Percentiles rank a stretch among this genome's conserved stretches.
Evolutionary conservation across 2,329 filamentous ascomycete species (phyloP).

Genomic region (Penicillium concentricum): DNA sequence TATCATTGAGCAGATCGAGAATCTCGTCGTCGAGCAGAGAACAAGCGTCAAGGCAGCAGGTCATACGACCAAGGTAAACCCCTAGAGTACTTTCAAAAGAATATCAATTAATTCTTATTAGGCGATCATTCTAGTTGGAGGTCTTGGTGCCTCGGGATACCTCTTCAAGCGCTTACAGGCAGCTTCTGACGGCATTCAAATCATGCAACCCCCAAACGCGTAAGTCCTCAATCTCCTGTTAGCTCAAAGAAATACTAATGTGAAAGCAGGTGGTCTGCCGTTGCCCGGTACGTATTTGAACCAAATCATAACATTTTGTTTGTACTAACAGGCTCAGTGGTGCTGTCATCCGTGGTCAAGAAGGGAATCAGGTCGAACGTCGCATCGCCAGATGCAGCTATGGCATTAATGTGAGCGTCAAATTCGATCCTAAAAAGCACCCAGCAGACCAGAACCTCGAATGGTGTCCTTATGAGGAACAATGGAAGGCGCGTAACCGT

Average conservation of each 20-base stretch:
- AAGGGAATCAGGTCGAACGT: conserved; percentile 23
- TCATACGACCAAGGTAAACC: conserved; percentile 6
- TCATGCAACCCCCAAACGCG: conserved; percentile 36
- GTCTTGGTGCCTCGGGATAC: conserved; percentile 40
- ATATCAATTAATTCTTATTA: not conserved
- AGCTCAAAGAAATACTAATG: not conserved
- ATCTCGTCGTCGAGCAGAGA: conserved; percentile 25
- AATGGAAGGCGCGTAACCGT: not conserved
- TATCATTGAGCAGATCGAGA: conserved; percentile 25
- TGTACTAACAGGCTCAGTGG: conserved; percentile 12
- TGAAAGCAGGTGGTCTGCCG: conserved; percentile 25
- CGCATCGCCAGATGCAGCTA: conserved; percentile 24
- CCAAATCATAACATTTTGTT: too few species aligned
- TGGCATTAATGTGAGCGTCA: fast-evolving
- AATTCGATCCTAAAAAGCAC: not conserved
- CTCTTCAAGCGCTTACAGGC: conserved; percentile 31
- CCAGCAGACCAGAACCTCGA: not conserved
- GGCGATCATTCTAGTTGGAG: conserved; percentile 41
- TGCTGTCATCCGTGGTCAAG: conserved; percentile 25
- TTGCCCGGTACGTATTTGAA: conserved; percentile 20
- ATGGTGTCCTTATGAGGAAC: conserved; percentile 14
- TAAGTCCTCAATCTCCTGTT: conserved; percentile 10
- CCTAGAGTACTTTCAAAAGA: not conserved
- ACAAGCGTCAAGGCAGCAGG: conserved; percentile 1
- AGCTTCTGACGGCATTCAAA: conserved; percentile 22